Percentiles rank a stretch among this genome's conserved stretches.
phyloP scores from a whole-genome alignment of 768 basidiomycete genomes.

The Collybiopsis confluens region DNA sequence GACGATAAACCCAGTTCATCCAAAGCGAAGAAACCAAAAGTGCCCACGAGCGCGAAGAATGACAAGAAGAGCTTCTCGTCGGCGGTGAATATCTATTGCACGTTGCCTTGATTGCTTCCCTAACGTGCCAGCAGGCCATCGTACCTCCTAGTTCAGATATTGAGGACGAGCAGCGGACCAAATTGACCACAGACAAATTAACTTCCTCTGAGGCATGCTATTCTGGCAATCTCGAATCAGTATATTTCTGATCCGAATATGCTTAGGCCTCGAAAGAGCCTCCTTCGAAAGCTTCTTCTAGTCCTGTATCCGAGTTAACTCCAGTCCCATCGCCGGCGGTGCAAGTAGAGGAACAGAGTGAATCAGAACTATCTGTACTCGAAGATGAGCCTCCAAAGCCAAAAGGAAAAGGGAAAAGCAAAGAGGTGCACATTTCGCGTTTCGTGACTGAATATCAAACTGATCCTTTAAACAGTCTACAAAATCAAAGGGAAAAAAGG shows the following conservation, averaged over 20 bases:
- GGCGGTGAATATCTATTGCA: constrained; percentile 21
- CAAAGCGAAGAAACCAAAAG: constrained; percentile 7
- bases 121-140: constrained; percentile 21
- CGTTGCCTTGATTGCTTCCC: background rate
- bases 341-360: constrained; percentile 30
- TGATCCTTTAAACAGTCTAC: constrained; percentile 19
- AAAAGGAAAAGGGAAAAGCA: constrained; percentile 33
- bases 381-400: constrained; percentile 49
- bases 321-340: background rate
- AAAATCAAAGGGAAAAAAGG: constrained; percentile 25
- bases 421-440: constrained; percentile 19
- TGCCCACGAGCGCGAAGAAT: constrained; percentile 1
- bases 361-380: constrained; percentile 58
- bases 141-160: constrained; percentile 35
- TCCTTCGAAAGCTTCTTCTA: background rate
- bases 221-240: too few species aligned
- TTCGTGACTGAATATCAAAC: constrained; percentile 8
- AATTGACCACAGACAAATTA: background rate
- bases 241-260: too few species aligned
- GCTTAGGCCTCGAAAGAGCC: too few species aligned
- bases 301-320: background rate
- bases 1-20: background rate
- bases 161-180: constrained; percentile 12
- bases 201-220: constrained; percentile 4
- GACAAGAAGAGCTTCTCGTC: constrained; percentile 32